Conservation (phyloP, 768 basidiomycete species). For the Pisolithus marmoratus region DNA sequence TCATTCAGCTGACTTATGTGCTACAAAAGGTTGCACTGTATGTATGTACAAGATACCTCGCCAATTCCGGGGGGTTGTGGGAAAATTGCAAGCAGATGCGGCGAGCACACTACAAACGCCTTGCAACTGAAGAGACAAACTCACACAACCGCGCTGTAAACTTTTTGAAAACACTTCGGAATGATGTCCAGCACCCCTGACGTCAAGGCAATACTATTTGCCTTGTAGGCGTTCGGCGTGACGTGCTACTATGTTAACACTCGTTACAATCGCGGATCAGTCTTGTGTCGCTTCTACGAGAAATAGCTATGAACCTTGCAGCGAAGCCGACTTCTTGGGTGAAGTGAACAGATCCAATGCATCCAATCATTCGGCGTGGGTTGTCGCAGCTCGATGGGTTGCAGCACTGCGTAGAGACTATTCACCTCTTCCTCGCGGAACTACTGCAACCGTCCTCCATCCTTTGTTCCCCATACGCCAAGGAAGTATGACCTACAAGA, state of each 20-base stretch:
- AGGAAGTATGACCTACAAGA: constrained; percentile 76
- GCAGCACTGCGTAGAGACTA: constrained; percentile 35
- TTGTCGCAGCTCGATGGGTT: constrained; percentile 43
- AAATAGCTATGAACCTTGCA: constrained; percentile 34
- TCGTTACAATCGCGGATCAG: constrained; percentile 23
- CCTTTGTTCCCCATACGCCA: constrained; percentile 71
- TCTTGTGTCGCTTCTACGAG: constrained; percentile 45
- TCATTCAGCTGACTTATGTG: too few relatives aligned
- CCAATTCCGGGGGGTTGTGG: too few relatives aligned
- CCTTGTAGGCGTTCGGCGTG: constrained; percentile 35
- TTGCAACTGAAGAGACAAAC: too few relatives aligned
- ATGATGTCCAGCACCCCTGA: background rate
- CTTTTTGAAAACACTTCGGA: background rate
- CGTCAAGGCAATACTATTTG: constrained; percentile 31
- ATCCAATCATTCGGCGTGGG: constrained; percentile 30
- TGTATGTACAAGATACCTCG: too few relatives aligned
- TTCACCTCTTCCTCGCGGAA: constrained; percentile 45
- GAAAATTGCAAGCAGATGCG: too few relatives aligned
- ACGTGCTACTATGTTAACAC: background rate
- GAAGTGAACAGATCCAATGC: constrained; percentile 4
- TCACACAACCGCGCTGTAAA: too few relatives aligned
- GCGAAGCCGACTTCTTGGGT: constrained; percentile 14
- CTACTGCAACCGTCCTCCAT: constrained; percentile 58
- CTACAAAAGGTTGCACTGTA: too few relatives aligned
- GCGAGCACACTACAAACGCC: too few relatives aligned